A percentile compares a stretch with the other conserved stretches of the same genome.
Evolutionary conservation across 2,329 filamentous ascomycete genomes (phyloP).

Genomic region (Tolypocladium tundrense): DNA sequence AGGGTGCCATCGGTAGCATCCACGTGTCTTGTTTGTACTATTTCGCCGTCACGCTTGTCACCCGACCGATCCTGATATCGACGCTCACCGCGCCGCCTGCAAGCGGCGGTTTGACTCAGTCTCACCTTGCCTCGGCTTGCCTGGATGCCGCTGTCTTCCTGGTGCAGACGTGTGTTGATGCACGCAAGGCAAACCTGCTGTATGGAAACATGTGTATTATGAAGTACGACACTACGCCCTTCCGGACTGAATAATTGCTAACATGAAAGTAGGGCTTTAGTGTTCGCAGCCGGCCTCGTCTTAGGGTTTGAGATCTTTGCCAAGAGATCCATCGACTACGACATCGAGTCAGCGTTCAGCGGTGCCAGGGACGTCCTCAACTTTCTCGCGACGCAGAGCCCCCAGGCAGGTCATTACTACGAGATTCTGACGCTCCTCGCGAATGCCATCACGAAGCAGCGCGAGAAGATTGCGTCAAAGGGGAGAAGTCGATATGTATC

Average conservation of each 20-base stretch:
- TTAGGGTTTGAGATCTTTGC: conserved; percentile 47
- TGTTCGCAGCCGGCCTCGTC: conserved; percentile 47
- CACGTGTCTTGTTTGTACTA: conserved; percentile 50
- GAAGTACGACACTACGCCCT: conserved; percentile 34
- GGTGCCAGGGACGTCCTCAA: conserved; percentile 38
- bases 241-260: background rate
- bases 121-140: conserved; percentile 38
- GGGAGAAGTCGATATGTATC: conserved; percentile 17
- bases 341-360: conserved; percentile 37
- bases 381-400: conserved; percentile 35
- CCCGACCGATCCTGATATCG: conserved; percentile 43
- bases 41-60: conserved; percentile 46
- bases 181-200: conserved; percentile 30
- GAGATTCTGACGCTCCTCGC: conserved; percentile 41
- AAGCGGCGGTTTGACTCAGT: conserved; percentile 14
- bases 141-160: conserved; percentile 45
- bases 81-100: conserved; percentile 29
- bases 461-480: conserved; percentile 12
- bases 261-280: conserved; percentile 28
- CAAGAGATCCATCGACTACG: conserved; percentile 30
- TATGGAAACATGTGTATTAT: conserved; percentile 48
- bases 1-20: conserved; percentile 35
- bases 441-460: conserved; percentile 32
- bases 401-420: conserved; percentile 46
- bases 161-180: conserved; percentile 41